These are phyloP conservation scores for Aspergillus viridinutans DNA, from an alignment of 2,329 filamentous ascomycete genomes.

Conservation along the genomic window DNA sequence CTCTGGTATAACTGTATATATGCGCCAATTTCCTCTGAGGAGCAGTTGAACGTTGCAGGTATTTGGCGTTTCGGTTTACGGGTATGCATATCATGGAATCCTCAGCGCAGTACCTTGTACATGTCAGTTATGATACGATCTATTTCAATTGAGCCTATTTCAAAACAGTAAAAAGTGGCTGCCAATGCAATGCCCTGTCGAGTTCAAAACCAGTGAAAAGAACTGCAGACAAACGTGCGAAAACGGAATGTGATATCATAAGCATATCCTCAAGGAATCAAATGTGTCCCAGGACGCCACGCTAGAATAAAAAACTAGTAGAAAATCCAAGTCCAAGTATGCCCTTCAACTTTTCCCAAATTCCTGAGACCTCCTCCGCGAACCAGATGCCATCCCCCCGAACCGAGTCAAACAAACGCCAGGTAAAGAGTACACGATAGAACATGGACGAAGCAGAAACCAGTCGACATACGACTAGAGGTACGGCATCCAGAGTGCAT, in stretches of 20 bases:
- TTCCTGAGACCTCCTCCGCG: background rate
- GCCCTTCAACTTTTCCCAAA: conserved; percentile 1
- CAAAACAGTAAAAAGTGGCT: conserved; percentile 3
- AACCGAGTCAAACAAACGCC: conserved; percentile 13
- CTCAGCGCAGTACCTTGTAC: background rate
- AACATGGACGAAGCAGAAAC: conserved; percentile 5
- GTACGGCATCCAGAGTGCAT: conserved; percentile 97
- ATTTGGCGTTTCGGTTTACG: background rate
- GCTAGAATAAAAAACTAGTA: conserved; percentile 17
- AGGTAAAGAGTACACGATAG: conserved; percentile 12
- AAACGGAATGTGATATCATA: conserved; percentile 16
- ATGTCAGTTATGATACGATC: conserved; percentile 1
- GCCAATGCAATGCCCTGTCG: background rate
- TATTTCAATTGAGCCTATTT: background rate
- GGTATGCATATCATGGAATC: background rate
- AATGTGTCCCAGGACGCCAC: conserved; percentile 17
- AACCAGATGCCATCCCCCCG: conserved; percentile 1
- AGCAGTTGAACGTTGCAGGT: background rate
- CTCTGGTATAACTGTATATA: conserved; percentile 34
- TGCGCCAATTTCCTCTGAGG: background rate
- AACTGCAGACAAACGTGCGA: conserved; percentile 6
- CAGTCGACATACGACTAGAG: conserved; percentile 49
- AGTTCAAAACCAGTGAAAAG: conserved; percentile 3
- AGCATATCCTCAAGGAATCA: conserved; percentile 10
- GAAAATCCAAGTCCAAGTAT: background rate